Base-by-base conservation (phyloP, 2,329 filamentous ascomycete genomes). In the Monilinia fructigena region DNA sequence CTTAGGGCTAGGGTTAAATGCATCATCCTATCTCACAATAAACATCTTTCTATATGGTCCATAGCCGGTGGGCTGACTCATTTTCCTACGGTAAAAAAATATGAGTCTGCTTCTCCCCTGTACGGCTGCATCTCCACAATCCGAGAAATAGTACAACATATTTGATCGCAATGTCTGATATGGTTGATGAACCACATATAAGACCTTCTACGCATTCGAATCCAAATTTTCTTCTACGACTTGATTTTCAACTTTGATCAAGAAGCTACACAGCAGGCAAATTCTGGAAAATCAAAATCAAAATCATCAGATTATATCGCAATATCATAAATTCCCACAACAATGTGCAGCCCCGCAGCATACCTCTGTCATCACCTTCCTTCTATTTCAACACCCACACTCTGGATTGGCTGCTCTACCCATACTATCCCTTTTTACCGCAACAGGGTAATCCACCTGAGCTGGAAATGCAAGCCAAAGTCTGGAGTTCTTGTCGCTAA, bases 351-450 rank as follows among this genome's bases (percentile, higher is more conserved):
- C 4, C 56, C 45, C 5, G 45, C 47, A 1, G 38, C 16, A 1
- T 50, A 60, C 54, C 26, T 63, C 23, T 55, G 62, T 18, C 47
- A 60, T 2, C 38, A 52, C 31, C 48, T 59, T 64, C 26, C 52
- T 42, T 23, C 47, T 55, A 12, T 55, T 63, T 40, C 55, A 61
- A 48, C 12, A 0, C 20, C 28, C 2, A 38, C 42, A 23, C 56
- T 48, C 1, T 60, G 56, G 56, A 8, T 60, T 2, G 31, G 56
- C 4, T 60, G 56, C 5, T 7, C 55, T 40, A 4, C 61, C 56
- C 42, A 64, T 55, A 38, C 16, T 26, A 31, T 42, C 6, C 35
- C 54, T n/a, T 42, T 28, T 0, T 26, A 40, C 10, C 47, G 31
- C 48, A 20, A 54, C 26, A 10, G 47, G 31, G 12, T 38, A 10